Base-by-base conservation (phyloP, 1,139 yeast species). In the Saccharomyces hybrid region DNA sequence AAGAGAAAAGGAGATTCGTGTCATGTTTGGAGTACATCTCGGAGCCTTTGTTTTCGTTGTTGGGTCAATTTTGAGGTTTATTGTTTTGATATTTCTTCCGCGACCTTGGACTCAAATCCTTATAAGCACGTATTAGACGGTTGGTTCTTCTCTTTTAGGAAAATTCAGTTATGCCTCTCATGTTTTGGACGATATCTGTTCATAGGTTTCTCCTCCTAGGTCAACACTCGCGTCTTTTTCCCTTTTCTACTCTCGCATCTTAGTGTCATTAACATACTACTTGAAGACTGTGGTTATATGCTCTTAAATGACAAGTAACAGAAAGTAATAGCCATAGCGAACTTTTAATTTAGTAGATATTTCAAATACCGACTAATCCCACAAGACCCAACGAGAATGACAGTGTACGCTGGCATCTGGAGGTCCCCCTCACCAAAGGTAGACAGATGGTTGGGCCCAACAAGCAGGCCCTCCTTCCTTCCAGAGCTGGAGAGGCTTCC, bases 281-380 rank as follows among this genome's bases (percentile, higher is more conserved):
- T 52, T 52, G 27, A 48, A 48, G 54, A 52, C 54, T 52, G 50
- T 53, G 53, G 51, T 49, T 53, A 11, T 47, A 6, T 50, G 19
- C n/a, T 24, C n/a, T 21, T 21, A 12, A 16, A 24, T 21, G 29
- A 27, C 12, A 11, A 38, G 3, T 3, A 19, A 16, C 4, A 14
- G 24, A 11, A 16, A 38, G 3, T 6, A 2, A 14, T 38, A 9
- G 11, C 5, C 11, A 38, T 3, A 38, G 24, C 24, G 42, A 38
- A 9, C 24, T 8, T 38, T 38, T 16, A 38, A 16, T 9, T 24
- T 38, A 38, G n/a, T 19, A 9, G 44, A 11, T 19, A 38, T 38
- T 38, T 38, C 44, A 38, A 19, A 38, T 38, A 38, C 24, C 24
- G 11, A 38, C 12, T 38, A 38, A 38, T 38, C 44, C 24, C 44